Evolutionary conservation across 352 stramenopile genomes (phyloP).

Genomic region (Globisporangium orthogonon): DNA sequence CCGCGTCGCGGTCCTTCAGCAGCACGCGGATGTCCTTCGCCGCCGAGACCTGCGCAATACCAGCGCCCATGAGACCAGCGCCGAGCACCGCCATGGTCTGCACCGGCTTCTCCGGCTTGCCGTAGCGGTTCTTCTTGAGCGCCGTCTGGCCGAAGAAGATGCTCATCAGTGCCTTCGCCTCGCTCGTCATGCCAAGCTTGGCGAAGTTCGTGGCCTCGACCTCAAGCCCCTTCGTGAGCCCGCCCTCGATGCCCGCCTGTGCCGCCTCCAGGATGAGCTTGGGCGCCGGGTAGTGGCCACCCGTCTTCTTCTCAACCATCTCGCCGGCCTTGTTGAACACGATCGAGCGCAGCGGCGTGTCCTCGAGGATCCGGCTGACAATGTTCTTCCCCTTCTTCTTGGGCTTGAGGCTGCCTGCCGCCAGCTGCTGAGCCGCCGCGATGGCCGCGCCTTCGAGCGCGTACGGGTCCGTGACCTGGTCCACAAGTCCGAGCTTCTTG

Average conservation of each 20-base stretch:
- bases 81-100: constrained; percentile 95
- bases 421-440: constrained; percentile 83
- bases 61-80: constrained; percentile 97
- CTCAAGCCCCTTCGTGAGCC: constrained; percentile 77
- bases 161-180: constrained; percentile 94
- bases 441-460: constrained; percentile 92
- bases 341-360: constrained; percentile 89
- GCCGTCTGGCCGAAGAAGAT: constrained; percentile 98
- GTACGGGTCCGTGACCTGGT: constrained; percentile 90
- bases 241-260: constrained; percentile 83
- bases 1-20: constrained; percentile 94
- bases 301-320: constrained; percentile 96
- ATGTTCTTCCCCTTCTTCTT: constrained; percentile 90
- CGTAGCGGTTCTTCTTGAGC: constrained; percentile 97
- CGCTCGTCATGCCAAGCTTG: constrained; percentile 93
- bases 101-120: constrained; percentile 77
- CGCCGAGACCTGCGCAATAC: constrained; percentile 95
- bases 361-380: constrained; percentile 90
- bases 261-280: constrained; percentile 92
- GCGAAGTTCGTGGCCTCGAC: constrained; percentile 94
- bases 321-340: constrained; percentile 95
- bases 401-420: constrained; percentile 86
- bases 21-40: constrained; percentile 94
- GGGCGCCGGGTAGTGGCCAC: constrained; percentile 94
- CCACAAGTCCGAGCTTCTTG: constrained; percentile 96